These are phyloP conservation scores for Tulasnella sp. DNA, from an alignment of 768 basidiomycete species.

Conservation along the genomic window DNA sequence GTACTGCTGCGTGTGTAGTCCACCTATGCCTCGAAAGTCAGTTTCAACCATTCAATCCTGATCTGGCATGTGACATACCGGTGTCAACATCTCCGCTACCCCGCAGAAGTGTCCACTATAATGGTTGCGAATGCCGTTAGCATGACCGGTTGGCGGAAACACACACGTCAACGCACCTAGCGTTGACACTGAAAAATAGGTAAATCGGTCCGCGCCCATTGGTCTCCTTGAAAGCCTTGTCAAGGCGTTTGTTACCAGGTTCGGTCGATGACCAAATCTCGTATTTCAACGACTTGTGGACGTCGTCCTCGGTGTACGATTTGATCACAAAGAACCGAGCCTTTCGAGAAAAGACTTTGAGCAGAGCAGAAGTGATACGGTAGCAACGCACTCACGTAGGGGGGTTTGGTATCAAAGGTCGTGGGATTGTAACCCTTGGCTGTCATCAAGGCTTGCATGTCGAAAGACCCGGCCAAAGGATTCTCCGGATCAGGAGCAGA, in stretches of 20 bases:
- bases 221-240: slow-evolving; percentile 96
- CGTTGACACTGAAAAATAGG: slow-evolving; percentile 97
- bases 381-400: slow-evolving; percentile 42
- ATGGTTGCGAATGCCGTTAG: neutral
- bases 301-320: slow-evolving; percentile 97
- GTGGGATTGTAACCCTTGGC: slow-evolving; percentile 85
- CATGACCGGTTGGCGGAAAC: neutral
- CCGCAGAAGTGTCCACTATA: slow-evolving; percentile 91
- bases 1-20: slow-evolving; percentile 91
- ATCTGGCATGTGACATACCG: slow-evolving; percentile 37
- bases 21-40: slow-evolving; percentile 35
- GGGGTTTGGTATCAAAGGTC: slow-evolving; percentile 68
- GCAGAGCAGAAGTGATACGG: slow-evolving; percentile 3
- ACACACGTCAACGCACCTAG: slow-evolving; percentile 35
- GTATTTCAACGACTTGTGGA: slow-evolving; percentile 95
- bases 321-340: slow-evolving; percentile 97
- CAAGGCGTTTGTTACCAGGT: slow-evolving; percentile 92
- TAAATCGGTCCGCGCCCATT: slow-evolving; percentile 88
- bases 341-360: slow-evolving; percentile 27
- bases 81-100: slow-evolving; percentile 96
- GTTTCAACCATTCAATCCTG: neutral
- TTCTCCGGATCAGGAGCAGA: neutral
- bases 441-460: slow-evolving; percentile 73
- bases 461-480: slow-evolving; percentile 56
- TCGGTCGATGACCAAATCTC: slow-evolving; percentile 98